Base-by-base conservation (phyloP, 768 basidiomycete species). In the Heimioporus sp. region DNA sequence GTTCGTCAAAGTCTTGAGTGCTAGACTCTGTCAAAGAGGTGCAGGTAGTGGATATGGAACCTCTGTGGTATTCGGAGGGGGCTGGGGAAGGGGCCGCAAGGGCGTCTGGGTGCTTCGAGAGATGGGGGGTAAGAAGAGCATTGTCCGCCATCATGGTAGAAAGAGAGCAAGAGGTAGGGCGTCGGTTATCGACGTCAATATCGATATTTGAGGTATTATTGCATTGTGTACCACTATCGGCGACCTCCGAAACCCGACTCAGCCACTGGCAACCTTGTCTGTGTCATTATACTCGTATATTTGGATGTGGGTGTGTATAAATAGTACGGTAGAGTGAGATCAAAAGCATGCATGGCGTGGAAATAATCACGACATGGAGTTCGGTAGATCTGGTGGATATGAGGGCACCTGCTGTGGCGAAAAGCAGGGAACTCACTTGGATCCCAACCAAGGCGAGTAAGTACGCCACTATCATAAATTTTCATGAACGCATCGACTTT, bases 1-100 rank as follows among this genome's bases (percentile, higher is more conserved):
- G 63, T 21, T 69, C 70, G 10, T 71, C 65, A 46, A 66, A 70
- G 57, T 74, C 71, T 34, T 69, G 70, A 48, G 72, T 72, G 65
- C 78, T 78, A 67, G 71, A 75, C 43, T 76, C 78, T 44, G 82
- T 80, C 41, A 66, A 67, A 4, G 86, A 86, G 0, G 86, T 88
- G 46, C 85, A 72, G 55, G 81, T 75, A 2, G 65, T 87, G 1
- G 87, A 88, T 67, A 88, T 79, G 5, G 85, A 89, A 15, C 77
- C 82, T 47, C 83, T 75, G 57, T 85, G 78, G 56, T 81, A 85
- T 53, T 74, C 78, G 34, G 75, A 69, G 5, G 49, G 67, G 55
- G 65, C 21, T 2, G 51, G 31, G 0, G 56, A 30, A 3, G 54
- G 52, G 0, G 37, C 10, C 3, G 51, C 11, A 12, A 38, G 48